phyloP scores from a whole-genome alignment of 164 flowering plant genomes.

The Vitis rotundifolia region DNA sequence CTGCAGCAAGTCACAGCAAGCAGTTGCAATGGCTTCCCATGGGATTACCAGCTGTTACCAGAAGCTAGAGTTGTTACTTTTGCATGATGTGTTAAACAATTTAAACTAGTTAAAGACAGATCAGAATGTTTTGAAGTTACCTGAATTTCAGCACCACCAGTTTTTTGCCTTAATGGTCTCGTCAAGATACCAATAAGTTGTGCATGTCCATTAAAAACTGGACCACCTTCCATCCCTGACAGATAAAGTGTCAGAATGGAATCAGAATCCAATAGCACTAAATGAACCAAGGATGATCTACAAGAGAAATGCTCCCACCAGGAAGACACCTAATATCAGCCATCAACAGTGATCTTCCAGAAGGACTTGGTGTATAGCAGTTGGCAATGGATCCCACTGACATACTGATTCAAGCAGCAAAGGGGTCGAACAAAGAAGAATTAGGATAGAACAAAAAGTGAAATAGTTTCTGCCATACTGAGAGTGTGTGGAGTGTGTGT shows the following conservation, averaged over 20 bases:
- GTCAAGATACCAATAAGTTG: conserved; percentile 68
- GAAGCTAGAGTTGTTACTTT: conserved; percentile 27
- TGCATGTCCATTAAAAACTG: conserved; percentile 64
- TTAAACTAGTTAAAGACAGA: neutral
- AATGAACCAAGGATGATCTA: neutral
- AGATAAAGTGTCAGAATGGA: conserved; percentile 10
- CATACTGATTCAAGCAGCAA: conserved; percentile 53
- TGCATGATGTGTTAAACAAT: conserved; percentile 27
- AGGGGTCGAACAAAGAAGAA: conserved; percentile 1
- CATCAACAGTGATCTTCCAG: conserved; percentile 63
- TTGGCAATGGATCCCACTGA: conserved; percentile 81
- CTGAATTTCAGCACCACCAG: conserved; percentile 90
- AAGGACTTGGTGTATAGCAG: conserved; percentile 60
- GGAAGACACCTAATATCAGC: conserved; percentile 95
- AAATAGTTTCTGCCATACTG: too few relatives aligned
- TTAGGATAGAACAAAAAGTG: too few relatives aligned
- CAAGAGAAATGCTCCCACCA: conserved; percentile 48
- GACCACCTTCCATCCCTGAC: conserved; percentile 97
- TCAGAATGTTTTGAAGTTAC: conserved; percentile 29
- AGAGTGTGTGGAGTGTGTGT: too few relatives aligned
- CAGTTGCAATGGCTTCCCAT: conserved; percentile 83
- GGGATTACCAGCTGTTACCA: conserved; percentile 89
- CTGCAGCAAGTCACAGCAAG: conserved; percentile 48
- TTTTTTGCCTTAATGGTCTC: conserved; percentile 75
- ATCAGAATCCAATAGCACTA: conserved; percentile 16